phyloP scores from a whole-genome alignment of 2,329 filamentous ascomycete species.

The Colletotrichum brevisporum region DNA sequence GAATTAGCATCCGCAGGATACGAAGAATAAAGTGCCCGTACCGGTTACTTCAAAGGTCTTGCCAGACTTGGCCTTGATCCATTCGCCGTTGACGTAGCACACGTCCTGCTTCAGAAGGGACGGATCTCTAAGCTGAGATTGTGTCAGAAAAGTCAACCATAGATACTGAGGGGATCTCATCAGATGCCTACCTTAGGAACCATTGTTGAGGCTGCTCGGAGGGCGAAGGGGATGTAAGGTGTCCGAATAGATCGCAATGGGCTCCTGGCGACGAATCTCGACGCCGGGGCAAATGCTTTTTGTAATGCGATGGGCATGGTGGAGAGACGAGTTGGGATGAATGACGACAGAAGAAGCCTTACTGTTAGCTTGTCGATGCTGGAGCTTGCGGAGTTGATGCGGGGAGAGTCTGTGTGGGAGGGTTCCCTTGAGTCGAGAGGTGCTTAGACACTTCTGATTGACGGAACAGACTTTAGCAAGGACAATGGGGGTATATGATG shows the following conservation, averaged over 20 bases:
- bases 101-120: slow-evolving; percentile 87
- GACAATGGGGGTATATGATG: not conserved
- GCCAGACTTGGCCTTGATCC: slow-evolving; percentile 86
- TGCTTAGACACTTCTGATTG: slow-evolving; percentile 3
- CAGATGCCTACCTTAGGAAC: slow-evolving; percentile 57
- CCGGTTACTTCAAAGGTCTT: slow-evolving; percentile 91
- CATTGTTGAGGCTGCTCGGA: slow-evolving; percentile 63
- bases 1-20: not conserved
- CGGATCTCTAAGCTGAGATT: slow-evolving; percentile 77
- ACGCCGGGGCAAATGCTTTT: slow-evolving; percentile 37
- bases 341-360: slow-evolving; percentile 25
- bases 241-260: slow-evolving; percentile 22
- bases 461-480: not conserved
- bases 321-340: slow-evolving; percentile 10
- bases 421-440: slow-evolving; percentile 11
- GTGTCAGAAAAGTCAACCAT: slow-evolving; percentile 19
- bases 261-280: slow-evolving; percentile 32
- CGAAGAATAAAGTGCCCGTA: slow-evolving; percentile 50
- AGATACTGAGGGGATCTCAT: not conserved
- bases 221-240: slow-evolving; percentile 33
- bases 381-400: slow-evolving; percentile 19
- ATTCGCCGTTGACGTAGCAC: slow-evolving; percentile 93
- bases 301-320: slow-evolving; percentile 38
- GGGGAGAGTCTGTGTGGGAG: slow-evolving; percentile 15
- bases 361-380: not conserved